Conservation (phyloP, 768 basidiomycete genomes). For the Termitomyces sp. region DNA sequence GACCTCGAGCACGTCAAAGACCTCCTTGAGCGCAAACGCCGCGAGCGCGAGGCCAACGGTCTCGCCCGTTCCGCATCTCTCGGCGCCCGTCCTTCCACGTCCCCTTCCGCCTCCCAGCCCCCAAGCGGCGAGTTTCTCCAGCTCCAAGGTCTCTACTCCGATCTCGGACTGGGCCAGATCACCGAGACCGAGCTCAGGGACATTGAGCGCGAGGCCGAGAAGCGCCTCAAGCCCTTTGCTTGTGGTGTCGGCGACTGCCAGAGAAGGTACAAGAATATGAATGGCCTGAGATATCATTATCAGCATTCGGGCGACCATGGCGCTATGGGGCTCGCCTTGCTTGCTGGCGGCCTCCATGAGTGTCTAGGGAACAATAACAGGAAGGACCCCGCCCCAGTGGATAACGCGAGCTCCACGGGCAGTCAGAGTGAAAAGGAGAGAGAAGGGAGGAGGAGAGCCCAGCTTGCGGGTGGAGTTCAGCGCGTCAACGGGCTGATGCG, state of each 20-base stretch:
- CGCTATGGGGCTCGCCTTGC: constrained; percentile 75
- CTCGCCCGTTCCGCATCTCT: constrained; percentile 11
- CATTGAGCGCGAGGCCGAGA: constrained; percentile 81
- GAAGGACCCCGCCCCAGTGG: not conserved
- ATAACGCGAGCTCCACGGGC: constrained; percentile 10
- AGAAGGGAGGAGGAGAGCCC: constrained; percentile 11
- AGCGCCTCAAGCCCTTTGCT: constrained; percentile 76
- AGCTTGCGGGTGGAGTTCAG: not conserved
- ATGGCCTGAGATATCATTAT: constrained; percentile 93
- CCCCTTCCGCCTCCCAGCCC: not conserved
- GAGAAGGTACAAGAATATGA: constrained; percentile 98
- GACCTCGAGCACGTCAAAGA: constrained; percentile 75
- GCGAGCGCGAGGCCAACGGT: constrained; percentile 27
- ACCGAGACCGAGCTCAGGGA: constrained; percentile 62
- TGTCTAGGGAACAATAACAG: constrained; percentile 21
- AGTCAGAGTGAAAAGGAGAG: constrained; percentile 2
- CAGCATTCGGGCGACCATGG: constrained; percentile 97
- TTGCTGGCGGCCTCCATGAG: constrained; percentile 68
- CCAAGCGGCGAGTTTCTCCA: constrained; percentile 6
- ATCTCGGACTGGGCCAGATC: constrained; percentile 40
- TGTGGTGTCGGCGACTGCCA: constrained; percentile 85
- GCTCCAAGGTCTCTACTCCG: constrained; percentile 15
- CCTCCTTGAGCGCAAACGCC: constrained; percentile 52
- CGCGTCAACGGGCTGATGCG: constrained; percentile 3
- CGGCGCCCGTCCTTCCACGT: constrained; percentile 1